Evolutionary conservation across 2,329 filamentous ascomycete genomes (phyloP), one percentile per base, ranked within the genome.

Genomic region (Aspergillus neoniger): DNA sequence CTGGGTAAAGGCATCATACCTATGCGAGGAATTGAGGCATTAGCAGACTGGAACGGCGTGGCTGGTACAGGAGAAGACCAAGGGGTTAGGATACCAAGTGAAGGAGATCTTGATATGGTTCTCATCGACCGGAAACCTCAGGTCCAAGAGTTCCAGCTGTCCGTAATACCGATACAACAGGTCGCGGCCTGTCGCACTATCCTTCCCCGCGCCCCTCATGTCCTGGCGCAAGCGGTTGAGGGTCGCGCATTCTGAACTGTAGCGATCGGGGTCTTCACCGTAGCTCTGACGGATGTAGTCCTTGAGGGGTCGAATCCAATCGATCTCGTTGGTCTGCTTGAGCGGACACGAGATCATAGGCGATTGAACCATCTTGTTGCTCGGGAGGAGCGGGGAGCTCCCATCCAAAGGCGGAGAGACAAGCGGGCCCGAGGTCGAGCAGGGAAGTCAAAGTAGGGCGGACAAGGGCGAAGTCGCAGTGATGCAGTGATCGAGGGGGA

Each of bases 1-100:
- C 76, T 96, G 93, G 48, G 95, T 99, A 75, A 99, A 99, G n/a
- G 96, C 95, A 77, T 99, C 95, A 79, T 96, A 98, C 92, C 92
- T 96, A 48, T 39, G 38, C 14, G 38, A n/a, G 41, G n/a, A 6
- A 58, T 58, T 38, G 32, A 6, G 51, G 17, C 17, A 51, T 59
- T 56, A 64, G 59, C 47, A n/a, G 38, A 17, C 21, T 10, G 5
- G 10, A 12, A 52, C 15, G 49, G 38, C 17, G 48, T 23, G 21
- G 23, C 4, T 14, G 36, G 48, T 25, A 44, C 32, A n/a, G 23
- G 38, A 32, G 38, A 49, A 36, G 10, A 14, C 32, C 39, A 12
- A 25, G 19, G 47, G 28, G 9, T 30, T 7, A 15, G 5, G 32
- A 64, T 85, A 96, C 95, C 95, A 99, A 66, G 94, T 98, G 75